These are phyloP conservation scores for Exsudoporus frostii DNA, from an alignment of 768 basidiomycete genomes.

Conservation along the genomic window DNA sequence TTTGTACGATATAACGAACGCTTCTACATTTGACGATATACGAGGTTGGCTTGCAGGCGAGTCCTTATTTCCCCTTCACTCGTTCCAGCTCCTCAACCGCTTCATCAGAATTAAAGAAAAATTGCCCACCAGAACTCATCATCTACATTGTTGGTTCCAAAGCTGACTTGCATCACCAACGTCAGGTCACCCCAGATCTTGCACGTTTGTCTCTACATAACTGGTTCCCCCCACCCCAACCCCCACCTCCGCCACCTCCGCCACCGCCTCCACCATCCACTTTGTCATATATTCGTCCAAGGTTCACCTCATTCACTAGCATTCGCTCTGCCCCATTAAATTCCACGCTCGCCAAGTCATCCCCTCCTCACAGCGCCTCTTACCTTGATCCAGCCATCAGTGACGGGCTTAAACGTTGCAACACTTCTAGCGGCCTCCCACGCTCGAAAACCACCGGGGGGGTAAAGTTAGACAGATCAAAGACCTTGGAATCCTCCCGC, in stretches of 20 bases:
- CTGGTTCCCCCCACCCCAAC: constrained; percentile 82
- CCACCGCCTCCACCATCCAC: constrained; percentile 47
- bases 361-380: constrained; percentile 56
- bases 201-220: constrained; percentile 80
- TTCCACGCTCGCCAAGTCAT: constrained; percentile 41
- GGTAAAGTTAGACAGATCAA: constrained; percentile 31
- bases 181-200: constrained; percentile 77
- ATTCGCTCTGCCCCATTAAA: constrained; percentile 59
- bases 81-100: neutral
- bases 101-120: constrained; percentile 78
- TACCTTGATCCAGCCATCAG: constrained; percentile 60
- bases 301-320: constrained; percentile 41
- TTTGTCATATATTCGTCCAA: constrained; percentile 34
- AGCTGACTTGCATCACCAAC: constrained; percentile 68
- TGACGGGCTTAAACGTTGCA: constrained; percentile 52
- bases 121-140: constrained; percentile 82
- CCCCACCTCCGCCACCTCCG: constrained; percentile 63
- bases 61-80: constrained; percentile 16
- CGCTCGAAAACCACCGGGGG: constrained; percentile 49
- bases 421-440: constrained; percentile 44
- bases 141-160: constrained; percentile 96
- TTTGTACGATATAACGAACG: constrained; percentile 93
- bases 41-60: constrained; percentile 87
- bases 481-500: constrained; percentile 42
- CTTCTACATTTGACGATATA: constrained; percentile 84